phyloP scores from a whole-genome alignment of 805 yeast genomes.

The Vanderwaltozyma verrucispora region DNA sequence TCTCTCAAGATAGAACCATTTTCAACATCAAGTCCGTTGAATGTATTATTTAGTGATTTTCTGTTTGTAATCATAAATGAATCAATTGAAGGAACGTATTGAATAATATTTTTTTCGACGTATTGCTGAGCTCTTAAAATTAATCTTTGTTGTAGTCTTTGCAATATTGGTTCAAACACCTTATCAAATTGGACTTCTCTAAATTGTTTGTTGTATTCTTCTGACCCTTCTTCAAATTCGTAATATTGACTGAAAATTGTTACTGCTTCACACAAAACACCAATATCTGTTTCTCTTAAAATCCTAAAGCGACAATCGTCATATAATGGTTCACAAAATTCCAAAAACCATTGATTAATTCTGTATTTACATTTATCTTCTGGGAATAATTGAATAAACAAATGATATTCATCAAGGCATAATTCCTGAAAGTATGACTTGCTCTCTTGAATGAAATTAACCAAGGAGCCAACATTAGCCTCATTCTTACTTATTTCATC shows the following conservation, averaged over 20 bases:
- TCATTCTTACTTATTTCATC: slow-evolving; percentile 11
- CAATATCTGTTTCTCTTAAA: slow-evolving; percentile 59
- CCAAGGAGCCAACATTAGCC: slow-evolving; percentile 29
- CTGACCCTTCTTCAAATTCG: slow-evolving; percentile 46
- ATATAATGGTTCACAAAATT: slow-evolving; percentile 66
- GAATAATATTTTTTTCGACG: slow-evolving; percentile 57
- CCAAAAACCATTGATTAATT: slow-evolving; percentile 50
- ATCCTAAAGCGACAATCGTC: slow-evolving; percentile 57
- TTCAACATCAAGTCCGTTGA: slow-evolving; percentile 1
- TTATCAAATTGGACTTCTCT: slow-evolving; percentile 38
- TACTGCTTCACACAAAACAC: slow-evolving; percentile 63
- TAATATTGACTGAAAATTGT: slow-evolving; percentile 57
- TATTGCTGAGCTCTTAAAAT: slow-evolving; percentile 69
- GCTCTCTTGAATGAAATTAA: slow-evolving; percentile 52
- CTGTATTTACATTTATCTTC: slow-evolving; percentile 26
- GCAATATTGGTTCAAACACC: slow-evolving; percentile 58
- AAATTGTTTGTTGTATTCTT: slow-evolving; percentile 23
- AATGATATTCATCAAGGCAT: slow-evolving; percentile 47
- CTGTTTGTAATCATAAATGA: slow-evolving; percentile 55
- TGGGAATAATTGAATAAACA: slow-evolving; percentile 48
- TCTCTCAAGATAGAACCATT: slow-evolving; percentile 1
- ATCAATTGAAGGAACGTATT: slow-evolving; percentile 54
- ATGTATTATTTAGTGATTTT: slow-evolving; percentile 6
- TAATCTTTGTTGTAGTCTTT: slow-evolving; percentile 70
- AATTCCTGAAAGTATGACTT: slow-evolving; percentile 51